Conservation (phyloP, 352 stramenopile genomes). For the Phytophthora tentaculata region DNA sequence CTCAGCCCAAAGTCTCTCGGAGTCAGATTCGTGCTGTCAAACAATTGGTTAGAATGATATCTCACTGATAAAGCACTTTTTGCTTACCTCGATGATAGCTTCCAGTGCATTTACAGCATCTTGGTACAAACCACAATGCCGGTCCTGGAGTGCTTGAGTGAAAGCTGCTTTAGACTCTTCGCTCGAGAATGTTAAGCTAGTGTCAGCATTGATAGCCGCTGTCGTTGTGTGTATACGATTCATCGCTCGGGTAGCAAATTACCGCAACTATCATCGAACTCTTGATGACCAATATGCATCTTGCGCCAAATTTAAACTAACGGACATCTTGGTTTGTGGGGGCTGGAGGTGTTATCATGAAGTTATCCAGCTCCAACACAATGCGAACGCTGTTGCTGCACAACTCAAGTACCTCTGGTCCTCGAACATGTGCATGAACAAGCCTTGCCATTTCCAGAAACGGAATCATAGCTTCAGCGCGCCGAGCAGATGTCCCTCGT, state of each 20-base stretch:
- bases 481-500: conserved; percentile 43
- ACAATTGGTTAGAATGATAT: conserved; percentile 8
- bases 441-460: conserved; percentile 38
- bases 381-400: conserved; percentile 41
- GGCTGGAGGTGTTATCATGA: conserved; percentile 27
- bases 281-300: not conserved
- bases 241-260: conserved; percentile 3
- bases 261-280: not conserved
- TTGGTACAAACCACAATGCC: conserved; percentile 46
- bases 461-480: conserved; percentile 19
- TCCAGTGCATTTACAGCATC: conserved; percentile 50
- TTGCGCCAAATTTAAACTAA: not conserved
- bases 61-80: not conserved
- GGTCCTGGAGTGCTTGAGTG: conserved; percentile 40
- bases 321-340: not conserved
- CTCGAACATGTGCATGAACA: conserved; percentile 37
- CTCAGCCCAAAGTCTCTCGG: conserved; percentile 61
- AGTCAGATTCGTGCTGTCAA: conserved; percentile 60
- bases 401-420: conserved; percentile 55
- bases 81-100: conserved; percentile 52
- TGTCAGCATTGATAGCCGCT: conserved; percentile 6
- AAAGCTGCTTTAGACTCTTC: conserved; percentile 38
- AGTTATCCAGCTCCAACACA: conserved; percentile 60
- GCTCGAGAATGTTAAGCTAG: conserved; percentile 23
- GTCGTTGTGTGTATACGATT: conserved; percentile 9